phyloP scores from a whole-genome alignment of 352 stramenopile species.

The Sclerospora graminicola region DNA sequence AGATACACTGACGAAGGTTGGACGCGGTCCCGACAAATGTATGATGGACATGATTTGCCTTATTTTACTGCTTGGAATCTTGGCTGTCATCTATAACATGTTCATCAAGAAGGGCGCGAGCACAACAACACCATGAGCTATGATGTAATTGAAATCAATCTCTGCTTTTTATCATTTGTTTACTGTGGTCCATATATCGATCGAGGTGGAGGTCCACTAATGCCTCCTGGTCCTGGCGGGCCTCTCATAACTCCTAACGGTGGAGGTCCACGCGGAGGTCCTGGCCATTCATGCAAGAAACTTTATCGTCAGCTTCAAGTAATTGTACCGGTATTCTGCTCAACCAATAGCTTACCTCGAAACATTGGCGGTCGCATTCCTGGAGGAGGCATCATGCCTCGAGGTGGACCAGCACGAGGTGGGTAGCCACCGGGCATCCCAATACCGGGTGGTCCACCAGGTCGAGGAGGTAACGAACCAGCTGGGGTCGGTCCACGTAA shows the following conservation, averaged over 20 bases:
- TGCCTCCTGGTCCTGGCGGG: constrained; percentile 14
- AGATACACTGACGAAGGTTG: constrained; percentile 61
- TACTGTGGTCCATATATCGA: constrained; percentile 69
- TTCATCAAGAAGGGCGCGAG: constrained; percentile 62
- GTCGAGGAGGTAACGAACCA: constrained; percentile 40
- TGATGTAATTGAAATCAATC: not conserved
- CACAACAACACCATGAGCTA: constrained; percentile 18
- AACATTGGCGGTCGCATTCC: constrained; percentile 72
- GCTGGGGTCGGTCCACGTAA: constrained; percentile 29
- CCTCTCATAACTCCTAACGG: constrained; percentile 29
- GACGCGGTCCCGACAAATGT: constrained; percentile 70
- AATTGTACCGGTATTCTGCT: not conserved
- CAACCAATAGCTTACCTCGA: constrained; percentile 18
- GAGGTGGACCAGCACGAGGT: constrained; percentile 49
- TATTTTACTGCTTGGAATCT: constrained; percentile 73
- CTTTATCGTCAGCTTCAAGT: not conserved
- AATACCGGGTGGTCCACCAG: constrained; percentile 16
- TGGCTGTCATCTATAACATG: constrained; percentile 84
- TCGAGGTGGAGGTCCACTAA: constrained; percentile 28
- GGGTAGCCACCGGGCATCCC: constrained; percentile 48
- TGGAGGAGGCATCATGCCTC: constrained; percentile 68
- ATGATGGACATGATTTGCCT: constrained; percentile 89
- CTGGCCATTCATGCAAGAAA: constrained; percentile 5
- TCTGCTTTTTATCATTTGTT: not conserved
- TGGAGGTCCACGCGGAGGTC: constrained; percentile 38